Base-by-base conservation (phyloP, 2,329 filamentous ascomycete species). In the Phaeosphaeria sp. region DNA sequence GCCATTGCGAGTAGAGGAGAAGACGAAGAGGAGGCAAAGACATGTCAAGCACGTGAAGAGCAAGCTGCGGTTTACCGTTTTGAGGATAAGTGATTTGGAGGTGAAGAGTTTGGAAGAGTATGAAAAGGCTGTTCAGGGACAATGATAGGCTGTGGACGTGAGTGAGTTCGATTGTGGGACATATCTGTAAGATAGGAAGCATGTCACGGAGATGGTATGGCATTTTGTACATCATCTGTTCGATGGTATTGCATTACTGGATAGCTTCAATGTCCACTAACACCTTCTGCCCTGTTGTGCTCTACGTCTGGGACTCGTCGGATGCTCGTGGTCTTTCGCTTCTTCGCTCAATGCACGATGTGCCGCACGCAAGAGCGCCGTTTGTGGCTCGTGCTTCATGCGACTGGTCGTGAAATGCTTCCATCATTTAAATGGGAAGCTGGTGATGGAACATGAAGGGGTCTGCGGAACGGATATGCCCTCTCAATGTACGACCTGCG, bases 1-100 rank as follows among this genome's bases (percentile, higher is more conserved):
- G 87, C 83, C 83, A 44, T 76, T 85, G 80, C 69, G 81, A 54
- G 72, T 84, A 39, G 81, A 79, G 72, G 81, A 84, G 76, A 85
- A 85, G 80, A 85, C 82, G 72, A 90, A 90, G 77, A 82, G 91
- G 72, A 84, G 90, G 73, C 83, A 86, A 68, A 79, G 87, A 62
- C 84, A 86, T 73, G 84, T 86, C 50, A 92, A 88, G 82, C 87
- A 85, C 58, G 90, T 95, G 10, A 89, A 85, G 81, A 97, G 92
- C 83, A 97, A 99, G 85, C 92, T 96, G 75, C 85, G 87, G 71
- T 97, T 90, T 78, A 99, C 95, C 2, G 86, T 97, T 21, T 74
- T 99, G 78, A 85, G 89, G 72, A 90, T 99, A 63, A 90, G 90
- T 73, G 91, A 98, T 79, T 74, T 98, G 62, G 89, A 85, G 73